These are phyloP conservation scores for Cercospora sojina DNA, from an alignment of 2,329 filamentous ascomycete species.

Conservation along the genomic window DNA sequence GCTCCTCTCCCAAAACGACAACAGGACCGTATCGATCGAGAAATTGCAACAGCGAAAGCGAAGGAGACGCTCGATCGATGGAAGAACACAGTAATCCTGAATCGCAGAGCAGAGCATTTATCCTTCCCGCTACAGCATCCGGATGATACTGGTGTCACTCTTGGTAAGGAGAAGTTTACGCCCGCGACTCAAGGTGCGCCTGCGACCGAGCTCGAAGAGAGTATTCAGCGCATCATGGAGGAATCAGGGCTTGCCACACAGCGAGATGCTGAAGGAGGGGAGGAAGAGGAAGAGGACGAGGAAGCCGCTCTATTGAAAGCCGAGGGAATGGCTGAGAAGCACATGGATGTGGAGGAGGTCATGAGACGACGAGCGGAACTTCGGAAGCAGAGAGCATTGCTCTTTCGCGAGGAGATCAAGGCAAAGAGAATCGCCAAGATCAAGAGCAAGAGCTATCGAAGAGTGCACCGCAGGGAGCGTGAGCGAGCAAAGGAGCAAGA, in stretches of 20 bases:
- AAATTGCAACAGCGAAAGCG: conserved; percentile 82
- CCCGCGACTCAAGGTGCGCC: conserved; percentile 59
- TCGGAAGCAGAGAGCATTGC: conserved; percentile 75
- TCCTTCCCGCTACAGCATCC: conserved; percentile 76
- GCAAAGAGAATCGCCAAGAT: conserved; percentile 97
- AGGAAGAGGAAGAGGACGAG: conserved; percentile 53
- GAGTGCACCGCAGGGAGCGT: conserved; percentile 80
- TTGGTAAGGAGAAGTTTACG: conserved; percentile 64
- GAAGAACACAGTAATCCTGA: conserved; percentile 93
- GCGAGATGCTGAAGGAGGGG: conserved; percentile 43
- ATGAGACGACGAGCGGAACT: conserved; percentile 71
- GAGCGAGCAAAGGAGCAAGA: conserved; percentile 60
- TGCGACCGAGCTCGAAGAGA: conserved; percentile 77
- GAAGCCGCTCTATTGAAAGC: conserved; percentile 67
- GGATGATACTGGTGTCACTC: conserved; percentile 60
- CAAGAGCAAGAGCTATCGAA: conserved; percentile 93
- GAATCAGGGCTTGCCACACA: conserved; percentile 71
- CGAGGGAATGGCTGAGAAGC: conserved; percentile 68
- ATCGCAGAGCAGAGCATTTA: conserved; percentile 86
- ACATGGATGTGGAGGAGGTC: conserved; percentile 70
- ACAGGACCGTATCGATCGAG: conserved; percentile 79
- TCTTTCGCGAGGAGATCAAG: conserved; percentile 84
- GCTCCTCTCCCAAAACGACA: conserved; percentile 82
- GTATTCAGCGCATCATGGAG: conserved; percentile 84
- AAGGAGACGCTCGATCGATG: conserved; percentile 88